These are phyloP conservation scores for Colletotrichum echinochloae DNA, from an alignment of 2,329 filamentous ascomycete genomes.

Conservation along the genomic window DNA sequence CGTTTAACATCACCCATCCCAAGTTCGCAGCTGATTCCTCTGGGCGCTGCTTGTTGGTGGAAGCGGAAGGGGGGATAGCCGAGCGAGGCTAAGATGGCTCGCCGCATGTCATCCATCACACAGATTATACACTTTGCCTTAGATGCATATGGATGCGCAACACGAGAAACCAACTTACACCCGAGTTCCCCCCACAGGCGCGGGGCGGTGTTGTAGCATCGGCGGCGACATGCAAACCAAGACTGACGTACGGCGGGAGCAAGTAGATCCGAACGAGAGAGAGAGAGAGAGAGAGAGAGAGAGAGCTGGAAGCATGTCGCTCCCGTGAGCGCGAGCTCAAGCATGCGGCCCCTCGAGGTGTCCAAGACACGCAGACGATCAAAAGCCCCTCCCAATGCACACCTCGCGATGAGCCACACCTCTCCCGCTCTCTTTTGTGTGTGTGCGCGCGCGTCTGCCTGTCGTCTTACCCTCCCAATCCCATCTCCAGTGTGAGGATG, in stretches of 20 bases:
- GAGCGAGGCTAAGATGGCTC: neutral
- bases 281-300: too few relatives aligned
- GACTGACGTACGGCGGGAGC: neutral
- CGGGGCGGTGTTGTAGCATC: too few relatives aligned
- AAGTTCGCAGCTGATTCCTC: neutral
- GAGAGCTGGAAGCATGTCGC: neutral
- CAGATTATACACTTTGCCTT: neutral
- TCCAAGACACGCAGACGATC: conserved; percentile 32
- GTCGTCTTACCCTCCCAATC: neutral
- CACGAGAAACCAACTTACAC: neutral
- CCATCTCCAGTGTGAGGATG: neutral
- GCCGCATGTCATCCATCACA: neutral
- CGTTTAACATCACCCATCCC: neutral
- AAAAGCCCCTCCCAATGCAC: neutral
- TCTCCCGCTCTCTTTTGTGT: neutral
- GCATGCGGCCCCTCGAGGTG: conserved; percentile 29
- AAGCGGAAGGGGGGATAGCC: neutral
- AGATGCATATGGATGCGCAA: neutral
- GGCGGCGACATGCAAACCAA: conserved; percentile 2
- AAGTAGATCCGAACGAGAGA: neutral
- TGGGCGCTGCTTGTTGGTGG: neutral
- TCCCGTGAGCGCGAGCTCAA: conserved; percentile 36
- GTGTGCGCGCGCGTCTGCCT: neutral
- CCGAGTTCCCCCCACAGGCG: neutral
- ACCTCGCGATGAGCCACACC: neutral